phyloP scores from a whole-genome alignment of 2,329 filamentous ascomycete genomes.

The Xylaria multiplex region DNA sequence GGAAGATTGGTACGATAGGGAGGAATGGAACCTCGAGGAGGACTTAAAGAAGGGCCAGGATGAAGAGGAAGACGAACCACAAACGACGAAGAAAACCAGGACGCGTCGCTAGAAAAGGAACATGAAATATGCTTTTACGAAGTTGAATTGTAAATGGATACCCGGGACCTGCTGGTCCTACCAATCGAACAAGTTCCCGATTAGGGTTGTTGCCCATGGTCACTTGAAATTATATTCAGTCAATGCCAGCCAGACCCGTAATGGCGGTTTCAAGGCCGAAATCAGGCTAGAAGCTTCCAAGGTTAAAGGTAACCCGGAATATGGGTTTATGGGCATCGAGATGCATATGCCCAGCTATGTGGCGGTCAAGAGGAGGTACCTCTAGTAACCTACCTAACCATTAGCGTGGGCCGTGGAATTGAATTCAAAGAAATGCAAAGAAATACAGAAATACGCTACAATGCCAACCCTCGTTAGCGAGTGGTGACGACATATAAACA shows the following conservation, averaged over 20 bases:
- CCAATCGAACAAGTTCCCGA: constrained; percentile 10
- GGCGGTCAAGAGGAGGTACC: neutral
- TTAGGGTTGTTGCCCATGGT: neutral
- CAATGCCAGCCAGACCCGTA: neutral
- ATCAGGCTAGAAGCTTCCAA: neutral
- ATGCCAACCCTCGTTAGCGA: neutral
- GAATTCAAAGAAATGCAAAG: neutral
- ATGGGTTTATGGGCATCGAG: neutral
- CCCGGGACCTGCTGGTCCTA: constrained; percentile 22
- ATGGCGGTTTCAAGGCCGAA: neutral
- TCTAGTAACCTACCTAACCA: neutral
- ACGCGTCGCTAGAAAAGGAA: constrained; percentile 57
- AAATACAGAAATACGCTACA: neutral
- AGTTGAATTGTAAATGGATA: constrained; percentile 33
- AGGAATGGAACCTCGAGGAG: constrained; percentile 79
- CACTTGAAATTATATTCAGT: neutral
- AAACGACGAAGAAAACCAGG: constrained; percentile 69
- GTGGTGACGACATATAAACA: constrained; percentile 31
- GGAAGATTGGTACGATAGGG: constrained; percentile 88
- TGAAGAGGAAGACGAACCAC: constrained; percentile 80
- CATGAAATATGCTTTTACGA: constrained; percentile 20
- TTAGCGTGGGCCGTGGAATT: neutral
- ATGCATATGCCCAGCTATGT: neutral
- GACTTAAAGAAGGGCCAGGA: constrained; percentile 84
- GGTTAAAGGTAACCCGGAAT: neutral